A percentile compares a stretch with the other conserved stretches of the same genome.
These are phyloP conservation scores for Cytidiella melzeri DNA, from an alignment of 768 basidiomycete genomes.

Conservation along the genomic window DNA sequence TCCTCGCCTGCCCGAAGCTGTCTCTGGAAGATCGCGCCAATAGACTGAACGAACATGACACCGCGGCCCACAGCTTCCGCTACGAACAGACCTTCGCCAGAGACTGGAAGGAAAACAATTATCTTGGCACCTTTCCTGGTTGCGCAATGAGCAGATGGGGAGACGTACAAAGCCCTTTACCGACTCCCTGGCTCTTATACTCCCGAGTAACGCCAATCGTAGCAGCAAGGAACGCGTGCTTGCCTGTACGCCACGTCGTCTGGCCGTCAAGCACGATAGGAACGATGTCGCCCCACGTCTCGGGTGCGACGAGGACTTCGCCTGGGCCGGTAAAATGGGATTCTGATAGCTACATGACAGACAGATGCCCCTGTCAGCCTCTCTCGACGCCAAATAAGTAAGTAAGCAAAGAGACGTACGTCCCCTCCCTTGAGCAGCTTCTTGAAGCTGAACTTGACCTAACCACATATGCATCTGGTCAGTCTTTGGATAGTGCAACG, in stretches of 20 bases:
- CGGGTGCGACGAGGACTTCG: conserved; percentile 27
- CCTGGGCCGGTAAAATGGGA: conserved; percentile 26
- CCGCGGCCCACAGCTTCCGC: conserved; percentile 21
- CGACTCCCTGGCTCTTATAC: conserved; percentile 24
- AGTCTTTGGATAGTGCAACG: background rate
- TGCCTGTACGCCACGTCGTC: conserved; percentile 24
- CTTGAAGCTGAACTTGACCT: conserved; percentile 18
- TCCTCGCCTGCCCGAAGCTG: conserved; percentile 25
- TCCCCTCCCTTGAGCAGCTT: conserved; percentile 25
- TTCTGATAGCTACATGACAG: conserved; percentile 20
- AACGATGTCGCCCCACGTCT: conserved; percentile 30
- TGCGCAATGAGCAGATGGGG: background rate
- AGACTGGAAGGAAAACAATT: conserved; percentile 19
- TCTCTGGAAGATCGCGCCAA: conserved; percentile 27
- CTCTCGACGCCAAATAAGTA: no score
- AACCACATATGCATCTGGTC: background rate
- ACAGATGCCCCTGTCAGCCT: no score
- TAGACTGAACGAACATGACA: conserved; percentile 25
- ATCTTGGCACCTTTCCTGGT: background rate
- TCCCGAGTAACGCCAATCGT: conserved; percentile 21
- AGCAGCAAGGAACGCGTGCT: conserved; percentile 26
- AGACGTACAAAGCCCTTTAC: conserved; percentile 26
- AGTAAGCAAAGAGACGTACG: conserved; percentile 10
- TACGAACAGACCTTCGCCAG: conserved; percentile 29
- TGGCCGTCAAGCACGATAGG: conserved; percentile 25